phyloP scores from a whole-genome alignment of 106 monocot genomes.

The Dendrobium catenatum region DNA sequence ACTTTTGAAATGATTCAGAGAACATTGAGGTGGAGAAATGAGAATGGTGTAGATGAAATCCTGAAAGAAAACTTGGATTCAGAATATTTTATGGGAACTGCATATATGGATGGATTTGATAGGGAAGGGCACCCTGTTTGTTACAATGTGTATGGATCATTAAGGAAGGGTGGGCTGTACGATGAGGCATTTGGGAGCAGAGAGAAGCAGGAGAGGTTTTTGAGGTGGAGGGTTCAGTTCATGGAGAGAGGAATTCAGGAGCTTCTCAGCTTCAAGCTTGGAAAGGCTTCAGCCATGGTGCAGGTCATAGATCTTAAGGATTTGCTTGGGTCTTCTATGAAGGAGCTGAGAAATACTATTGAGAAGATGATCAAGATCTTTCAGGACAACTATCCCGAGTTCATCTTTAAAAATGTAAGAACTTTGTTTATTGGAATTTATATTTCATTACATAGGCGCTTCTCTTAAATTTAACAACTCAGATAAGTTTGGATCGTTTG shows the following conservation, averaged over 20 bases:
- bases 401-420: conserved; percentile 37
- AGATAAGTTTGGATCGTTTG: too few species aligned
- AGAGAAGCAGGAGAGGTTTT: conserved; percentile 47
- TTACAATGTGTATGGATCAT: conserved; percentile 49
- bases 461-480: too few species aligned
- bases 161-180: conserved; percentile 38
- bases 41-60: conserved; percentile 33
- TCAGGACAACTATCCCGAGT: conserved; percentile 53
- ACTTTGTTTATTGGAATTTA: neutral
- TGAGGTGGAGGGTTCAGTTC: conserved; percentile 60
- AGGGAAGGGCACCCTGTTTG: conserved; percentile 42
- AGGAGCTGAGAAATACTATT: conserved; percentile 24
- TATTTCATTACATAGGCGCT: too few species aligned
- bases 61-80: conserved; percentile 25
- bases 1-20: conserved; percentile 51
- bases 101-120: conserved; percentile 36
- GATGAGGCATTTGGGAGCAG: conserved; percentile 33
- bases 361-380: conserved; percentile 24
- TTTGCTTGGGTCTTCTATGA: conserved; percentile 14
- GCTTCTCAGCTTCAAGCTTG: conserved; percentile 41
- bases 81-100: conserved; percentile 11
- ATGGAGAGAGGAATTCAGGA: conserved; percentile 60
- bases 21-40: conserved; percentile 46
- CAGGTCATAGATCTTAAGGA: conserved; percentile 50
- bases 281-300: conserved; percentile 16